Evolutionary conservation across 768 basidiomycete genomes (phyloP).

Genomic region (Tulasnella sp.): DNA sequence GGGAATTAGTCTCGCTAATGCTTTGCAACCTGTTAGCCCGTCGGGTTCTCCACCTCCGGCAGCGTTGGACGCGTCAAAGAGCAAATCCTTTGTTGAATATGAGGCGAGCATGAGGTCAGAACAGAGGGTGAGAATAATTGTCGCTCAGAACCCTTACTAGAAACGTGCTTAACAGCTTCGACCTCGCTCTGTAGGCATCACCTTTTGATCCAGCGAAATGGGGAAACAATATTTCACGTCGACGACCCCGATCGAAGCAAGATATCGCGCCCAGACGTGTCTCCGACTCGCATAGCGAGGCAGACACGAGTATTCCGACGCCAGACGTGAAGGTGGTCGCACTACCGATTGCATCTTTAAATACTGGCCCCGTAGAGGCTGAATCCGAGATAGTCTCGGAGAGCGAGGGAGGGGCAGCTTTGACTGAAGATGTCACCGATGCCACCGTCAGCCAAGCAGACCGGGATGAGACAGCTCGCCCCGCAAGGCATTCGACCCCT

Average conservation of each 20-base stretch:
- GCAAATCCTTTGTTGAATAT: background rate
- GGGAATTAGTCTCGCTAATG: background rate
- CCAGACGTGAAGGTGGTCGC: slow-evolving; percentile 1
- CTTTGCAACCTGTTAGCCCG: background rate
- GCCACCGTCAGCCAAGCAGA: background rate
- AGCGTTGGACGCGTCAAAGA: background rate
- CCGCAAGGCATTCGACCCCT: background rate
- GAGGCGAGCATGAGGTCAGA: slow-evolving; percentile 12
- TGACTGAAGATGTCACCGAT: background rate
- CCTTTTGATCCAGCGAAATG: slow-evolving; percentile 22
- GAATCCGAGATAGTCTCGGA: background rate
- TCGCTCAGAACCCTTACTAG: background rate
- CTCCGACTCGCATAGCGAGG: slow-evolving; percentile 2
- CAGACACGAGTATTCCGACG: background rate
- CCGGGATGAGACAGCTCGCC: slow-evolving; percentile 9
- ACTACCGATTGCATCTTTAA: background rate
- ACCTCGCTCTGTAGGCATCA: background rate
- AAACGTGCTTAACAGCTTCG: background rate
- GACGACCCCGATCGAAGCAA: background rate
- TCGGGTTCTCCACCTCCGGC: background rate
- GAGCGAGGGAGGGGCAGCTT: background rate
- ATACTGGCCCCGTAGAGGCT: background rate
- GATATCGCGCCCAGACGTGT: background rate
- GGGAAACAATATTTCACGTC: slow-evolving; percentile 10
- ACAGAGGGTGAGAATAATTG: background rate